Evolutionary conservation across 2,329 filamentous ascomycete genomes (phyloP), one percentile per base, ranked within the genome.

Genomic region (Apiospora kogelbergensis): DNA sequence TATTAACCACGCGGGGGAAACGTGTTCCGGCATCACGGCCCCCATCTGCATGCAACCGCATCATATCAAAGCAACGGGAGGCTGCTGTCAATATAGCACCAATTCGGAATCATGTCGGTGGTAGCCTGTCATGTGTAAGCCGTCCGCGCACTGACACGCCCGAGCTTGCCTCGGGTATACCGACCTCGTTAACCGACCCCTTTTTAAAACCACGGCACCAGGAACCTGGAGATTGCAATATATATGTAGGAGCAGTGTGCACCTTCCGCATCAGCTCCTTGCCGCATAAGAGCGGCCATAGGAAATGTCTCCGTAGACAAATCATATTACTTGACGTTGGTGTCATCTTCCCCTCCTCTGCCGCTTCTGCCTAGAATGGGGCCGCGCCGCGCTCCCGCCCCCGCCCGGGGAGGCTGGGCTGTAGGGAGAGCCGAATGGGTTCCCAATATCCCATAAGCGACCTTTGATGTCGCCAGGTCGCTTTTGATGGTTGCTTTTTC

Each of bases 301-400:
- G 48, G 48, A 33, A 15, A 7, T 57, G 24, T 33, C 48, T 57
- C 48, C 26, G 48, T 57, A 2, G 48, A 20, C 24, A 57, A 57
- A 57, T 57, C 26, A 57, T 26, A 30, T 30, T 33, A 20, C 20
- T 26, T 57, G 48, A 33, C 48, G 10, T 26, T 57, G 15, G 26
- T 33, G 48, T 30, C 48, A 57, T 57, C 48, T 60, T 60, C 30
- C 53, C 53, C 53, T 37, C 53, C 53, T 60, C 20, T n/a, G 17
- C 26, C 11, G 53, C 53, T 60, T 60, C 53, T 60, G 53, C 53
- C 53, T 60, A 60, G 53, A 60, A 60, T 60, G 53, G 53, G 13
- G 53, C 20, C 53, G 30, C 17, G 48, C 48, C 48, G 26, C 48
- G 24, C 45, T 30, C 10, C 26, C 6, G 24, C 5, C 48, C 24